Percentiles rank a stretch among this genome's conserved stretches.
Conservation (phyloP, 371 early-diverging fungal genomes). For the Lichtheimia ornata region DNA sequence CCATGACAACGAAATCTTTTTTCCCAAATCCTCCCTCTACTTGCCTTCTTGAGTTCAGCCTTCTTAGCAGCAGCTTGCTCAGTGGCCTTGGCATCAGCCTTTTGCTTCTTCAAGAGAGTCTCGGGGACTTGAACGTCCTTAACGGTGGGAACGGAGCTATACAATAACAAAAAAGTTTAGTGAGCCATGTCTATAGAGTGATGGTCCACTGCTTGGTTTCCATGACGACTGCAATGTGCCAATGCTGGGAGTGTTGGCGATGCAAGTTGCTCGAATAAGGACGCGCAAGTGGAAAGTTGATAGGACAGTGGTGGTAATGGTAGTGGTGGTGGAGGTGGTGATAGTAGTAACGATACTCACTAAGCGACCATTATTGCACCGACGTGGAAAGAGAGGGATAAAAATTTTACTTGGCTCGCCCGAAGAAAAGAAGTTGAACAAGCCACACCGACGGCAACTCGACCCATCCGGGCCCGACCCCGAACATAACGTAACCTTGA, state of each 20-base stretch:
- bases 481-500: too few relatives aligned
- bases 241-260: neutral
- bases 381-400: conserved; percentile 18
- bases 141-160: conserved; percentile 61
- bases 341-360: conserved; percentile 8
- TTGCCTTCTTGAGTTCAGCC: conserved; percentile 67
- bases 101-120: conserved; percentile 97
- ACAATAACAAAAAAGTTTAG: conserved; percentile 6
- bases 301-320: neutral
- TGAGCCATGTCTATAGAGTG: neutral
- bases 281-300: neutral
- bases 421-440: conserved; percentile 7
- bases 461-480: too few relatives aligned
- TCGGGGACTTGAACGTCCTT: conserved; percentile 87
- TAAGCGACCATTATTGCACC: conserved; percentile 21
- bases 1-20: neutral
- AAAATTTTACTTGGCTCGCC: conserved; percentile 15
- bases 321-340: neutral
- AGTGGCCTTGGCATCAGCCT: conserved; percentile 82
- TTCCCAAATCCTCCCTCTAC: conserved; percentile 3
- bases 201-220: neutral
- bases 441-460: neutral
- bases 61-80: conserved; percentile 74
- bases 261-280: neutral
- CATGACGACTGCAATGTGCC: neutral